Conservation (phyloP, 176 grass and related monocot genomes). For the Lolium rigidum region DNA sequence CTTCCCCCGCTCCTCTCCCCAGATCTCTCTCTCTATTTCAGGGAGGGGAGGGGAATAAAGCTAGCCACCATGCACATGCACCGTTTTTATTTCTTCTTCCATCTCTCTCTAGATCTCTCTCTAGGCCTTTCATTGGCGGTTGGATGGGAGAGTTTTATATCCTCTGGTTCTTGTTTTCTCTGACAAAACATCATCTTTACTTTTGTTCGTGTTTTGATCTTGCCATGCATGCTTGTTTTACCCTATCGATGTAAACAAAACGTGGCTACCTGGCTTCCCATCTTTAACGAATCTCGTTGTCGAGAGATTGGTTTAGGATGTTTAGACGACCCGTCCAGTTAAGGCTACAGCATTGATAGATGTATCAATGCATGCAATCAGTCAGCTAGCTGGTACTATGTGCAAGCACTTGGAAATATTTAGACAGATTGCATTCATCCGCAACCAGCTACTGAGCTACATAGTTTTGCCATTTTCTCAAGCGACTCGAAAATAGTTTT, state of each 20-base stretch:
- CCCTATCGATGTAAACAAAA: conserved; percentile 3
- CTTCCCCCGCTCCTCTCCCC: not conserved
- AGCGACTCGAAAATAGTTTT: too few relatives aligned
- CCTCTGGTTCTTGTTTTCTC: not conserved
- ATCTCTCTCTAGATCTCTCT: conserved; percentile 1
- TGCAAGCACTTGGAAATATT: too few relatives aligned
- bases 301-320: not conserved
- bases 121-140: conserved; percentile 5
- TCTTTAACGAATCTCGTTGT: conserved; percentile 12
- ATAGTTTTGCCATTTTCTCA: too few relatives aligned
- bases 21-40: not conserved
- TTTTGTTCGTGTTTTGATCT: conserved; percentile 22
- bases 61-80: conserved; percentile 11
- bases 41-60: conserved; percentile 7
- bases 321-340: not conserved
- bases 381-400: too few relatives aligned
- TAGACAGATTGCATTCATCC: too few relatives aligned
- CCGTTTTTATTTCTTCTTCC: conserved; percentile 5
- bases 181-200: conserved; percentile 32
- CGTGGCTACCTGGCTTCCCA: not conserved
- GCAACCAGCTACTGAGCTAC: too few relatives aligned
- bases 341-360: not conserved
- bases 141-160: conserved; percentile 16
- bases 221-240: conserved; percentile 16
- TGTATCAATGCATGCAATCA: not conserved